Conservation (phyloP, 257 asterid genomes). For the Solanum chaucha region DNA sequence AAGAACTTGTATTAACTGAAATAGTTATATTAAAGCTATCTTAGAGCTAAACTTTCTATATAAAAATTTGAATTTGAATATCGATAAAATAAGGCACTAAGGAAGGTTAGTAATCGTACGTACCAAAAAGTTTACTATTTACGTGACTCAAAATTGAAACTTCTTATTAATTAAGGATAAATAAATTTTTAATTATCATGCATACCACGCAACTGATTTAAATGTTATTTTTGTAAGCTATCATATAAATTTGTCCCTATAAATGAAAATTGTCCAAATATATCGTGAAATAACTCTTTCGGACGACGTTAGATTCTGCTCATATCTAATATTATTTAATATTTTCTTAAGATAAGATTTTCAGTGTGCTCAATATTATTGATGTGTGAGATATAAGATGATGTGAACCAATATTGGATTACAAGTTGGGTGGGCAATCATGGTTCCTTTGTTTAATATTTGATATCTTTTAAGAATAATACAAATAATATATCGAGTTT, state of each 20-base stretch:
- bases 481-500: too few relatives aligned
- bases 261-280: not conserved
- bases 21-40: too few relatives aligned
- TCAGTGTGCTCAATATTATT: not conserved
- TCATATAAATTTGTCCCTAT: too few relatives aligned
- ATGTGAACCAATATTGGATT: not conserved
- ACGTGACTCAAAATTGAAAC: not conserved
- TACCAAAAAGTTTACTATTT: not conserved
- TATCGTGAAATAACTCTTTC: not conserved
- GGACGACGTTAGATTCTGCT: not conserved
- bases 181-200: too few relatives aligned
- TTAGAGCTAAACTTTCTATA: not conserved
- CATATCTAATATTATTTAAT: not conserved
- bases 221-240: too few relatives aligned
- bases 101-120: not conserved
- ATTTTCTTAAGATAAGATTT: not conserved
- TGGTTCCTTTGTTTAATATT: too few relatives aligned
- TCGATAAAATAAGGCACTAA: not conserved
- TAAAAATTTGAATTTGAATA: not conserved
- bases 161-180: too few relatives aligned
- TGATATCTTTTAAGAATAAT: too few relatives aligned
- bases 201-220: too few relatives aligned
- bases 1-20: not conserved
- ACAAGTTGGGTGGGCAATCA: not conserved
- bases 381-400: not conserved